Conservation (phyloP, 2,329 filamentous ascomycete genomes). For the Byssothecium circinans region DNA sequence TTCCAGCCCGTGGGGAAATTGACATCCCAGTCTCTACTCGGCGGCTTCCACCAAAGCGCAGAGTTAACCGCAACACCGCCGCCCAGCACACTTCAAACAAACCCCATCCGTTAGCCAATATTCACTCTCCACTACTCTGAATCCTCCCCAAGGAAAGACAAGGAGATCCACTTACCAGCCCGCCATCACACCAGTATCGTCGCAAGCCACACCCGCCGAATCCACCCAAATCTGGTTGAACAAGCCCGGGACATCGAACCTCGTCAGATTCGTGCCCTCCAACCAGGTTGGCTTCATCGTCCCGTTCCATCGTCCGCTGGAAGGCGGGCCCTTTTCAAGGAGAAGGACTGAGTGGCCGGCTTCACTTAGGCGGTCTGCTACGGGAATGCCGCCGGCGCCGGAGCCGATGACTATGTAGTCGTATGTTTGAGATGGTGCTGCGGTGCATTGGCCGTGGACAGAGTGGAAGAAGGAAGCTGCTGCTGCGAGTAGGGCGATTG, state of each 20-base stretch:
- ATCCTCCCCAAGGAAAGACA: neutral
- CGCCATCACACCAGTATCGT: slow-evolving; percentile 68
- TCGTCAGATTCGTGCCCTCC: slow-evolving; percentile 62
- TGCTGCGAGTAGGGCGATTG: slow-evolving; percentile 8
- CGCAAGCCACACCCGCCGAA: slow-evolving; percentile 62
- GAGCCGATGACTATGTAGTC: slow-evolving; percentile 65
- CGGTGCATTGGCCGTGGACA: slow-evolving; percentile 14
- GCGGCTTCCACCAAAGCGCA: slow-evolving; percentile 66
- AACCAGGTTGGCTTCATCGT: slow-evolving; percentile 63
- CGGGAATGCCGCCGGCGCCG: slow-evolving; percentile 62
- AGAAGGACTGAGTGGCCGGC: slow-evolving; percentile 64
- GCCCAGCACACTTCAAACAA: slow-evolving; percentile 55
- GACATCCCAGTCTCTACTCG: slow-evolving; percentile 66
- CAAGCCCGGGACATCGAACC: slow-evolving; percentile 69
- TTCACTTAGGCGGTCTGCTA: slow-evolving; percentile 60
- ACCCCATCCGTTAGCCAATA: neutral
- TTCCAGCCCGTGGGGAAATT: slow-evolving; percentile 73
- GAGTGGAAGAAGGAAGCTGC: slow-evolving; percentile 12
- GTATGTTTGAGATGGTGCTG: slow-evolving; percentile 45
- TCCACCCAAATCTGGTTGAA: slow-evolving; percentile 69
- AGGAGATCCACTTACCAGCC: slow-evolving; percentile 58
- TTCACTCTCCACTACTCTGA: neutral
- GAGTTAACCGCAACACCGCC: slow-evolving; percentile 68
- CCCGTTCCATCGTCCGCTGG: slow-evolving; percentile 64
- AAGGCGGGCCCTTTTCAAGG: slow-evolving; percentile 48